Conservation (phyloP, 2,329 filamentous ascomycete genomes). For the Talaromyces sp. region DNA sequence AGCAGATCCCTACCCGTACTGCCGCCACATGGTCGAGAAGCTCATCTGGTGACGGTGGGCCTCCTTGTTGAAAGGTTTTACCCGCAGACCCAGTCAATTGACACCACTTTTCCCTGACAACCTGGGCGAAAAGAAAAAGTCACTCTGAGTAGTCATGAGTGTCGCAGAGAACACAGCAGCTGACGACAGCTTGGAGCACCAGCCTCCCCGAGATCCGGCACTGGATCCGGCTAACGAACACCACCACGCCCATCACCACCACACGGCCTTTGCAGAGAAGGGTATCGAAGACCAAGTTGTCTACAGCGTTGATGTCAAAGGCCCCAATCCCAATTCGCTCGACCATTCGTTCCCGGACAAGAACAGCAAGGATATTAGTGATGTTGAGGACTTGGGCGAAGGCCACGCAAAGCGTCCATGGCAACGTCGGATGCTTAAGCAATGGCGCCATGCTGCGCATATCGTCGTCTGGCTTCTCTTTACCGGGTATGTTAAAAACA, state of each 20-base stretch:
- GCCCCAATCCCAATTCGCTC: slow-evolving; percentile 31
- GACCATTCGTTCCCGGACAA: slow-evolving; percentile 30
- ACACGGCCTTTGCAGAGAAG: slow-evolving; percentile 17
- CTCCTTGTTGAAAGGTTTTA: not conserved
- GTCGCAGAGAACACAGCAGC: not conserved
- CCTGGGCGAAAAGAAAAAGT: not conserved
- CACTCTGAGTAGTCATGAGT: not conserved
- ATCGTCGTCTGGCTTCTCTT: slow-evolving; percentile 46
- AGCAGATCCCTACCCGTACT: not conserved
- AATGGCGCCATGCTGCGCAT: slow-evolving; percentile 39
- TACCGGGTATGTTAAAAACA: slow-evolving; percentile 44
- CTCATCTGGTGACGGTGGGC: not conserved
- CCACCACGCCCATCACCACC: slow-evolving; percentile 1
- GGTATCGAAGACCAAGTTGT: slow-evolving; percentile 42
- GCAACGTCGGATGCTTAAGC: slow-evolving; percentile 23
- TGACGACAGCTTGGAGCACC: not conserved
- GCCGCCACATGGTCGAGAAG: not conserved
- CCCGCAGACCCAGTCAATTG: not conserved
- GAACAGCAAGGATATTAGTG: slow-evolving; percentile 21
- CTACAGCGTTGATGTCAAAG: slow-evolving; percentile 43
- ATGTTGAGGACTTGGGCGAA: slow-evolving; percentile 41
- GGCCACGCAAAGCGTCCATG: slow-evolving; percentile 26
- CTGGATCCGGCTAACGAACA: not conserved
- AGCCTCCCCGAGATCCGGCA: not conserved
- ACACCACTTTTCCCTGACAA: not conserved